Conservation (phyloP, 345 rosid genomes). For the Psidium guajava region DNA sequence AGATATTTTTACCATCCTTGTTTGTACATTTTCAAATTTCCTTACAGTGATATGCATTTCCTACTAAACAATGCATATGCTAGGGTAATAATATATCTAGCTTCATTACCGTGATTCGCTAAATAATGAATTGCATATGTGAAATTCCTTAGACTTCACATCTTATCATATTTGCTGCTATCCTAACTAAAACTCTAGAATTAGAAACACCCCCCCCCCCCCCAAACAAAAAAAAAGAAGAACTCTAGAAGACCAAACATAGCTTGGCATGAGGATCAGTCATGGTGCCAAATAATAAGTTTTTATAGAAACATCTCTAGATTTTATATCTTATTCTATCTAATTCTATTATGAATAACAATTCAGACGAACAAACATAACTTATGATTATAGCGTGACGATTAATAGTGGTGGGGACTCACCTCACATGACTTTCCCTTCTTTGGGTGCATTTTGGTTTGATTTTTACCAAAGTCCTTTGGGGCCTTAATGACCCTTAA, state of each 20-base stretch:
- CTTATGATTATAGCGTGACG: too few relatives aligned
- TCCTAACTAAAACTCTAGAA: not conserved
- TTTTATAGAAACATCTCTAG: too few relatives aligned
- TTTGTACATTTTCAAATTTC: not conserved
- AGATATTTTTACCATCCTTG: not conserved
- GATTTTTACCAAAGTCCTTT: too few relatives aligned
- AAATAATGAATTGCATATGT: not conserved
- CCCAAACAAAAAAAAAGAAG: not conserved
- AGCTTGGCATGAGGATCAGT: too few relatives aligned
- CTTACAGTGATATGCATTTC: not conserved
- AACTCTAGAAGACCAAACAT: not conserved
- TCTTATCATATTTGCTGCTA: not conserved
- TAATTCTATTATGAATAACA: too few relatives aligned
- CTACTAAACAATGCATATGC: not conserved
- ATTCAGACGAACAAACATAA: too few relatives aligned
- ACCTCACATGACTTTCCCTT: not conserved
- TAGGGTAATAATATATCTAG: not conserved
- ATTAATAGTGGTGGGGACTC: too few relatives aligned
- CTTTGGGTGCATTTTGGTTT: not conserved
- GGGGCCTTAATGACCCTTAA: too few relatives aligned
- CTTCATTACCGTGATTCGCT: accelerated
- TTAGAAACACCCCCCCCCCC: too few relatives aligned
- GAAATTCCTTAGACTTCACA: not conserved
- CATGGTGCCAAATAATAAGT: too few relatives aligned
- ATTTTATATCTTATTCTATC: too few relatives aligned